These are phyloP conservation scores for Podila minutissima DNA, from an alignment of 192 early-diverging fungal genomes.

Conservation along the genomic window DNA sequence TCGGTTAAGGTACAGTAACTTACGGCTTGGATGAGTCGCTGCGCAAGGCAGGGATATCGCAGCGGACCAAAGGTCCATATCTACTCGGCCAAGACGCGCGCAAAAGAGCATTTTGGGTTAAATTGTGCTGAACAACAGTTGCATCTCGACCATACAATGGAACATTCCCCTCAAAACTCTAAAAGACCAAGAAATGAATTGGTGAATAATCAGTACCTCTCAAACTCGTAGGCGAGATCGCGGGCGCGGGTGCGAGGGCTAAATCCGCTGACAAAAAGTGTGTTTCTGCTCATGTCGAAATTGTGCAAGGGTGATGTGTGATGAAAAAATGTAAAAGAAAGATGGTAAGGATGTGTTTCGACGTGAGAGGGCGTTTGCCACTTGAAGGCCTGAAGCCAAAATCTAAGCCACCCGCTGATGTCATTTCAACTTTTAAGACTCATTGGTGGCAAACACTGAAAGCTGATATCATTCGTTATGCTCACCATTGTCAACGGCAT, in stretches of 20 bases:
- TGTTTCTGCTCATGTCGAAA: neutral
- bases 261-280: slow-evolving; percentile 70
- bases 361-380: neutral
- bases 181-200: neutral
- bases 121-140: neutral
- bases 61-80: slow-evolving; percentile 86
- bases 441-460: too few relatives aligned
- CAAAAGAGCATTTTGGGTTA: neutral
- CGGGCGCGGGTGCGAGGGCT: slow-evolving; percentile 80
- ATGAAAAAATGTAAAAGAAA: neutral
- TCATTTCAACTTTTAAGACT: too few relatives aligned
- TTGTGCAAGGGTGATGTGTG: neutral
- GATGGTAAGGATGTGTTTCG: neutral
- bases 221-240: slow-evolving; percentile 96
- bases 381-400: too few relatives aligned
- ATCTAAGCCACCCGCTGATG: too few relatives aligned
- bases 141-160: neutral
- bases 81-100: slow-evolving; percentile 48
- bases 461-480: too few relatives aligned
- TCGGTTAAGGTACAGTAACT: slow-evolving; percentile 48
- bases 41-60: slow-evolving; percentile 86
- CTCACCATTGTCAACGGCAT: too few relatives aligned
- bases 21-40: slow-evolving; percentile 73
- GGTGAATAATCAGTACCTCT: slow-evolving; percentile 68
- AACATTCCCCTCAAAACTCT: neutral